Percentiles rank a stretch among this genome's conserved stretches.
Evolutionary conservation across 192 early-diverging fungal species (phyloP).

Genomic region (Umbelopsis sp.): DNA sequence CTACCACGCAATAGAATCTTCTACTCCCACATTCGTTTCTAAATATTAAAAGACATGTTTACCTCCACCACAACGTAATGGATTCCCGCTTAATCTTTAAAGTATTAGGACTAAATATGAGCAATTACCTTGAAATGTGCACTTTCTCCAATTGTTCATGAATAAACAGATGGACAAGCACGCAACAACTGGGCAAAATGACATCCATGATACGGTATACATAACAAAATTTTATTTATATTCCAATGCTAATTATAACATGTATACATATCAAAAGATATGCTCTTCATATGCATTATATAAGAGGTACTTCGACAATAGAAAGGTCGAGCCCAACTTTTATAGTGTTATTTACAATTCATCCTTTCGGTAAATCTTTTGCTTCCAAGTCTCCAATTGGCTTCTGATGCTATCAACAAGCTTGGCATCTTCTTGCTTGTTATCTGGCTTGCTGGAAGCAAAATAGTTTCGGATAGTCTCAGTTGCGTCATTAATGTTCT

Average conservation of each 20-base stretch:
- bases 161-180: too few species aligned
- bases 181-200: too few species aligned
- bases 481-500: slow-evolving; percentile 16
- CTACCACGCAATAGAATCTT: not conserved
- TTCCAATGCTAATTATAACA: too few species aligned
- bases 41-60: not conserved
- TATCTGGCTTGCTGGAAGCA: not conserved
- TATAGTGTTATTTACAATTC: slow-evolving; percentile 9
- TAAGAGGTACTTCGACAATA: not conserved
- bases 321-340: not conserved
- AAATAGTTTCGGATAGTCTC: slow-evolving; percentile 25
- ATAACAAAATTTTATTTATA: too few species aligned
- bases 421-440: not conserved
- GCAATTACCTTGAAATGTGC: too few species aligned
- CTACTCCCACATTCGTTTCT: not conserved
- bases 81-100: not conserved
- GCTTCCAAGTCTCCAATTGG: not conserved
- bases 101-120: too few species aligned
- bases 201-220: too few species aligned
- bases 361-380: slow-evolving; percentile 4
- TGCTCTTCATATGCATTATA: not conserved
- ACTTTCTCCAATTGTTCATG: too few species aligned
- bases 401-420: not conserved
- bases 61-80: not conserved
- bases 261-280: not conserved